Percentiles rank a stretch among this genome's conserved stretches.
These are phyloP conservation scores for Pseudogymnoascus sp. DNA, from an alignment of 2,329 filamentous ascomycete species.

Conservation along the genomic window DNA sequence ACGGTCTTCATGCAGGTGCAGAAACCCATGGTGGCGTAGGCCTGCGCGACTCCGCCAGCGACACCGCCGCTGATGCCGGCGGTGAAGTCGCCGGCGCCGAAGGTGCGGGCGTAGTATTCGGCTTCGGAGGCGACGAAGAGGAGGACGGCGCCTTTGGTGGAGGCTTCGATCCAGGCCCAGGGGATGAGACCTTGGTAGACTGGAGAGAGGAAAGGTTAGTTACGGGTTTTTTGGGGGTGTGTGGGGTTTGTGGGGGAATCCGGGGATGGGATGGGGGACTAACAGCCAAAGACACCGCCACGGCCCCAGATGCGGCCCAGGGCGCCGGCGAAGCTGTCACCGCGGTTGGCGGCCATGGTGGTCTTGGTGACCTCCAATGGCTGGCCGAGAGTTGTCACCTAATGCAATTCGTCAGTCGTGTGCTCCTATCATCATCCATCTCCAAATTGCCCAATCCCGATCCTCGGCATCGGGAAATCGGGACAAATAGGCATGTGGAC, in stretches of 20 bases:
- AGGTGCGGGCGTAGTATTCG: conserved; percentile 83
- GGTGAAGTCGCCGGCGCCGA: conserved; percentile 80
- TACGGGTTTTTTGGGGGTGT: background rate
- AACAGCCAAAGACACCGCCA: conserved; percentile 91
- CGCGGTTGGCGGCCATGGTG: conserved; percentile 96
- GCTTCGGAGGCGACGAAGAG: conserved; percentile 98
- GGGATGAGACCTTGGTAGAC: conserved; percentile 99
- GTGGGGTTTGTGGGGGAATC: conserved; percentile 2
- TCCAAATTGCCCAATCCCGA: background rate
- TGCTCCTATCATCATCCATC: background rate
- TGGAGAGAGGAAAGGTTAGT: conserved; percentile 38
- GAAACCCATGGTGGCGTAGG: conserved; percentile 99
- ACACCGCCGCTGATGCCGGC: conserved; percentile 88
- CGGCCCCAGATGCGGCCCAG: conserved; percentile 86
- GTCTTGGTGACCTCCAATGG: conserved; percentile 99
- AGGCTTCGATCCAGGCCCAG: conserved; percentile 99
- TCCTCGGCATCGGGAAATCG: background rate
- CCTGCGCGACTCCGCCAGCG: conserved; percentile 90
- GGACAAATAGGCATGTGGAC: background rate
- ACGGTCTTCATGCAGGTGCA: conserved; percentile 99
- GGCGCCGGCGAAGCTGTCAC: conserved; percentile 76
- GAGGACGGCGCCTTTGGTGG: conserved; percentile 97
- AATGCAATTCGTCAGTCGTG: conserved; percentile 15
- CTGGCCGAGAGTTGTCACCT: conserved; percentile 57
- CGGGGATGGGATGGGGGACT: conserved; percentile 38